phyloP scores from a whole-genome alignment of 805 yeast genomes.

The Pichia pseudocactophila region DNA sequence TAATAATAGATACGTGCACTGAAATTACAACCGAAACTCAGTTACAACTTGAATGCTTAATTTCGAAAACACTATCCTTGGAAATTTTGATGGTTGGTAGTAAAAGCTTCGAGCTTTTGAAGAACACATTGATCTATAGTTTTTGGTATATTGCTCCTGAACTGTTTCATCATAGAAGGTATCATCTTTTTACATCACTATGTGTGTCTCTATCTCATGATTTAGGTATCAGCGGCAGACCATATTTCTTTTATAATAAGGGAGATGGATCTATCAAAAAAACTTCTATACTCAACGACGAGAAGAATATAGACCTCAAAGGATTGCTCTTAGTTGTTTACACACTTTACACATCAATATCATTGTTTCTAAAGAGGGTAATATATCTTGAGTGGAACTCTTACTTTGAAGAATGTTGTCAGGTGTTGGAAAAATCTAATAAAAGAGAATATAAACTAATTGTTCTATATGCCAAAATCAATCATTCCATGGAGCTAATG shows the following conservation, averaged over 20 bases:
- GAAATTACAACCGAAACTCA: slow-evolving; percentile 31
- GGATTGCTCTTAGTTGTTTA: slow-evolving; percentile 51
- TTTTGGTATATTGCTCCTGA: slow-evolving; percentile 84
- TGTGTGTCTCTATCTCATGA: slow-evolving; percentile 67
- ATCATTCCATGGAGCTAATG: slow-evolving; percentile 52
- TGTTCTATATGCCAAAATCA: slow-evolving; percentile 51
- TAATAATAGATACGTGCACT: slow-evolving; percentile 30
- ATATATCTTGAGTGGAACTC: slow-evolving; percentile 56
- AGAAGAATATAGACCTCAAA: slow-evolving; percentile 38
- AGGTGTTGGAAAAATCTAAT: slow-evolving; percentile 32
- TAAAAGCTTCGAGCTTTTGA: slow-evolving; percentile 60
- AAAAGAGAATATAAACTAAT: slow-evolving; percentile 31
- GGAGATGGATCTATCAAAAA: slow-evolving; percentile 34
- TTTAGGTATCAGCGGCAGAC: slow-evolving; percentile 57
- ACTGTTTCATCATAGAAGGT: slow-evolving; percentile 67
- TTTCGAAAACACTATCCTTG: slow-evolving; percentile 40
- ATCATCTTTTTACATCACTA: slow-evolving; percentile 57
- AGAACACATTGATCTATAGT: slow-evolving; percentile 50
- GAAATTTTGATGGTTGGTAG: slow-evolving; percentile 64
- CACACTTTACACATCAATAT: slow-evolving; percentile 51
- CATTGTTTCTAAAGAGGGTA: slow-evolving; percentile 57
- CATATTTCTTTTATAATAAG: slow-evolving; percentile 33
- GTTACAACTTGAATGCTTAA: slow-evolving; percentile 43
- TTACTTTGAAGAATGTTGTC: slow-evolving; percentile 54
- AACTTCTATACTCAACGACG: slow-evolving; percentile 29